phyloP scores from a whole-genome alignment of 495 filamentous ascomycete species.

The Penicillium coprophilum region DNA sequence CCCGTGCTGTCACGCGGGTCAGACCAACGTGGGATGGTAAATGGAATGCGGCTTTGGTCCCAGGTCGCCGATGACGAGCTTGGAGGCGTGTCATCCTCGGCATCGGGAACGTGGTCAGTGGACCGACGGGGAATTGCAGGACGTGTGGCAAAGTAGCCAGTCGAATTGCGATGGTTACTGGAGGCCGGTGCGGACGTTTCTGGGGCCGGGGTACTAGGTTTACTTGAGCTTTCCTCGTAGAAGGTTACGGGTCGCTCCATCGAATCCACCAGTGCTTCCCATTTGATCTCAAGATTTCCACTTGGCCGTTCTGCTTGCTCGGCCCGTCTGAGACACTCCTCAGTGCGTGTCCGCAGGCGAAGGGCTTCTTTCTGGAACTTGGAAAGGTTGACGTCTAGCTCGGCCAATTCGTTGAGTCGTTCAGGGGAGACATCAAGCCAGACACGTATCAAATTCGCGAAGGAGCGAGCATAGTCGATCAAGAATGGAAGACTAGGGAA shows the following conservation, averaged over 20 bases:
- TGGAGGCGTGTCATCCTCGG: conserved; percentile 49
- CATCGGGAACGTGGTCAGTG: conserved; percentile 40
- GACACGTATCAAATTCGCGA: conserved; percentile 80
- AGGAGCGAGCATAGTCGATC: conserved; percentile 86
- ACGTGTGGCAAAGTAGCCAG: conserved; percentile 44
- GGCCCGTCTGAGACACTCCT: conserved; percentile 66
- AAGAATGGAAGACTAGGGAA: conserved; percentile 94
- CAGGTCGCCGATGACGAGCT: conserved; percentile 54
- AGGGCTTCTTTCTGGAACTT: conserved; percentile 77
- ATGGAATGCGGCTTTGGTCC: conserved; percentile 47
- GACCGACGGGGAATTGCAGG: conserved; percentile 45
- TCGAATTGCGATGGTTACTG: conserved; percentile 43
- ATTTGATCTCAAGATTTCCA: conserved; percentile 58
- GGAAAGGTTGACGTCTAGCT: conserved; percentile 38
- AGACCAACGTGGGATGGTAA: conserved; percentile 44
- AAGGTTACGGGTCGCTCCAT: conserved; percentile 55
- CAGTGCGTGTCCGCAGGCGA: conserved; percentile 67
- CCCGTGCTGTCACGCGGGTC: conserved; percentile 49
- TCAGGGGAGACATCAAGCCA: conserved; percentile 68
- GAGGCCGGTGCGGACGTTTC: conserved; percentile 36
- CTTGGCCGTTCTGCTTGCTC: conserved; percentile 70
- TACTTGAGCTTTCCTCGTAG: conserved; percentile 40
- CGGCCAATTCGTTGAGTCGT: conserved; percentile 35
- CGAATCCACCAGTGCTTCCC: conserved; percentile 74
- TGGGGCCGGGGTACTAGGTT: conserved; percentile 42